These are phyloP conservation scores for Cenococcum geophilum DNA, from an alignment of 495 filamentous ascomycete genomes.

Conservation along the genomic window DNA sequence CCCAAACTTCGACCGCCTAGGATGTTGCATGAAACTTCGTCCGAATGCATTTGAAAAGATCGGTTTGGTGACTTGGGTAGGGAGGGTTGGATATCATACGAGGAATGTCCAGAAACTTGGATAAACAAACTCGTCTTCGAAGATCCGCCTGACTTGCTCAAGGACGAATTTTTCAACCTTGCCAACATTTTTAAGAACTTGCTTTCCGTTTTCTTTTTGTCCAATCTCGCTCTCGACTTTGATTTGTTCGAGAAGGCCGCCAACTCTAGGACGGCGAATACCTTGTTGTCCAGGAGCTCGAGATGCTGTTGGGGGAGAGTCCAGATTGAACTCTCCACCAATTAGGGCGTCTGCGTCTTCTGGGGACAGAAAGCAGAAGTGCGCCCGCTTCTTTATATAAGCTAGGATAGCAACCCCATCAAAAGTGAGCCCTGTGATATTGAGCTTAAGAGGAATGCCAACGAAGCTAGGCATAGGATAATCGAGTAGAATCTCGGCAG, in stretches of 20 bases:
- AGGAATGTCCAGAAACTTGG: constrained; percentile 98
- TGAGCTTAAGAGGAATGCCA: constrained; percentile 81
- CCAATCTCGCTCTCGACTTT: constrained; percentile 97
- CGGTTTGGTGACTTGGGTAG: background rate
- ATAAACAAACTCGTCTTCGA: constrained; percentile 97
- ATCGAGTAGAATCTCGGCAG: constrained; percentile 90
- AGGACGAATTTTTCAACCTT: constrained; percentile 97
- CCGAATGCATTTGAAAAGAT: background rate
- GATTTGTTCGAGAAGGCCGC: constrained; percentile 81
- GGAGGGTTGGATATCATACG: constrained; percentile 47
- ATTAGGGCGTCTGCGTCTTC: constrained; percentile 69
- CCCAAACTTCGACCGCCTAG: constrained; percentile 2
- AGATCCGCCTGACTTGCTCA: constrained; percentile 91
- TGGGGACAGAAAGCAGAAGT: constrained; percentile 86
- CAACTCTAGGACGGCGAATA: constrained; percentile 47
- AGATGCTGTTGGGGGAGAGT: constrained; percentile 45
- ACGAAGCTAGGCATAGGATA: constrained; percentile 98
- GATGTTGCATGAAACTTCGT: background rate
- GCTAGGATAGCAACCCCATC: constrained; percentile 90
- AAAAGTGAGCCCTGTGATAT: constrained; percentile 89
- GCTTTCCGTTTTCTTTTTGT: constrained; percentile 79
- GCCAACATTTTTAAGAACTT: constrained; percentile 93
- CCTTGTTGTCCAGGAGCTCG: constrained; percentile 14
- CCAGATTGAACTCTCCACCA: constrained; percentile 31
- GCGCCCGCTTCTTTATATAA: constrained; percentile 72